Conservation (phyloP, 2,329 filamentous ascomycete genomes). For the Colletotrichum siamense region DNA sequence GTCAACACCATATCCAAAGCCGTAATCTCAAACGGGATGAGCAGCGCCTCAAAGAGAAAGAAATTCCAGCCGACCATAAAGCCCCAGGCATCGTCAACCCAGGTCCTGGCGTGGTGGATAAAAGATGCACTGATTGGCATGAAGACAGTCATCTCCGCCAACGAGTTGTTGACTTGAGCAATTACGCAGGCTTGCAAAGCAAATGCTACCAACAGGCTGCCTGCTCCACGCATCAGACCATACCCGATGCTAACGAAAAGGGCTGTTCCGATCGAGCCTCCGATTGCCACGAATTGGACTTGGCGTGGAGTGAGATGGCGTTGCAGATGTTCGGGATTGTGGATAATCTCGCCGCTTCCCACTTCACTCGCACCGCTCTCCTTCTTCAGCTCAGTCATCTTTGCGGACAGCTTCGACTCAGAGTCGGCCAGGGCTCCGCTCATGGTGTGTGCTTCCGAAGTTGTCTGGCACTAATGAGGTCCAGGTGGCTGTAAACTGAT, state of each 20-base stretch:
- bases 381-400: neutral
- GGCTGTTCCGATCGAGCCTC: neutral
- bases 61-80: constrained; percentile 57
- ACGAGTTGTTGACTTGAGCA: constrained; percentile 48
- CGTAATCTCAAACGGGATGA: constrained; percentile 58
- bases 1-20: constrained; percentile 42
- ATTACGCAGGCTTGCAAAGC: neutral
- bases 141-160: constrained; percentile 21
- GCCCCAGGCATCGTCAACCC: constrained; percentile 54
- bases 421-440: neutral
- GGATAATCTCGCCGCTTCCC: neutral
- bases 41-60: constrained; percentile 54
- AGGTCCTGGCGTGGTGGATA: constrained; percentile 53
- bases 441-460: neutral
- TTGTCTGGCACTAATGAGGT: neutral
- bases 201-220: neutral
- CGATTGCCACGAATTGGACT: neutral
- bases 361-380: neutral
- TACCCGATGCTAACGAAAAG: neutral
- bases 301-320: neutral
- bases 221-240: neutral
- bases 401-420: neutral
- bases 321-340: neutral
- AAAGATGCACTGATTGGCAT: constrained; percentile 47
- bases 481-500: neutral